phyloP scores from a whole-genome alignment of 164 flowering plant genomes.

The Piper longum region DNA sequence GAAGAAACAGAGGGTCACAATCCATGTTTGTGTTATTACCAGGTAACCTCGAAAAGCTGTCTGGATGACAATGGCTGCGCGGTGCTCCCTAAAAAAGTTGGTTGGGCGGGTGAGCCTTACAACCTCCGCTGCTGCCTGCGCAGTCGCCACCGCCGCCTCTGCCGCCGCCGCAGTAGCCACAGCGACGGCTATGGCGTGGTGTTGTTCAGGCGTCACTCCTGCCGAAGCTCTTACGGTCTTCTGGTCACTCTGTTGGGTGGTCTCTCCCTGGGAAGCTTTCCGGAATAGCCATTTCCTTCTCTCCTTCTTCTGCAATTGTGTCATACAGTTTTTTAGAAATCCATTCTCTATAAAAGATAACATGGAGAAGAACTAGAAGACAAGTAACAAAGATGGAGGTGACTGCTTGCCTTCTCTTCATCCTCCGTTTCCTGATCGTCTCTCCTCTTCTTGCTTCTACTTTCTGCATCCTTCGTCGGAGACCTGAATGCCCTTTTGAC shows the following conservation, averaged over 20 bases:
- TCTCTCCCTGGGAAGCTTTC: constrained; percentile 24
- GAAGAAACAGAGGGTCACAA: neutral
- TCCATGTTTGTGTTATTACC: constrained; percentile 16
- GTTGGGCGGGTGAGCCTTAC: constrained; percentile 36
- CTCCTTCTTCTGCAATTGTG: constrained; percentile 40
- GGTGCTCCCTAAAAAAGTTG: constrained; percentile 20
- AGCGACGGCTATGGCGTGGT: constrained; percentile 45
- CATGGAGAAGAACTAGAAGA: neutral
- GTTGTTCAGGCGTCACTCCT: constrained; percentile 21
- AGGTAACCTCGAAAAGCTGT: constrained; percentile 81
- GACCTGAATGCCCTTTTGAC: constrained; percentile 71
- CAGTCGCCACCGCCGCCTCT: constrained; percentile 56
- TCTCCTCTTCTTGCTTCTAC: constrained; percentile 27
- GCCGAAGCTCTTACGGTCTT: constrained; percentile 4
- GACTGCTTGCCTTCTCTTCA: constrained; percentile 41
- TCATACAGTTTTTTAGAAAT: too few relatives aligned
- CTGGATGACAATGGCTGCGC: constrained; percentile 53
- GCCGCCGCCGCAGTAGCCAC: constrained; percentile 52
- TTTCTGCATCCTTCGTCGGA: constrained; percentile 47
- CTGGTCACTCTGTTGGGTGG: constrained; percentile 18
- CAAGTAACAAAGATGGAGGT: too few relatives aligned
- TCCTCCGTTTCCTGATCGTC: constrained; percentile 44
- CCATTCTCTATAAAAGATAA: too few relatives aligned
- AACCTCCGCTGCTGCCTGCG: constrained; percentile 53
- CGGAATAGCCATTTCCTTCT: constrained; percentile 59